These are phyloP conservation scores for Pestalotiopsis sp. DNA, from an alignment of 2,329 filamentous ascomycete species.

Conservation along the genomic window DNA sequence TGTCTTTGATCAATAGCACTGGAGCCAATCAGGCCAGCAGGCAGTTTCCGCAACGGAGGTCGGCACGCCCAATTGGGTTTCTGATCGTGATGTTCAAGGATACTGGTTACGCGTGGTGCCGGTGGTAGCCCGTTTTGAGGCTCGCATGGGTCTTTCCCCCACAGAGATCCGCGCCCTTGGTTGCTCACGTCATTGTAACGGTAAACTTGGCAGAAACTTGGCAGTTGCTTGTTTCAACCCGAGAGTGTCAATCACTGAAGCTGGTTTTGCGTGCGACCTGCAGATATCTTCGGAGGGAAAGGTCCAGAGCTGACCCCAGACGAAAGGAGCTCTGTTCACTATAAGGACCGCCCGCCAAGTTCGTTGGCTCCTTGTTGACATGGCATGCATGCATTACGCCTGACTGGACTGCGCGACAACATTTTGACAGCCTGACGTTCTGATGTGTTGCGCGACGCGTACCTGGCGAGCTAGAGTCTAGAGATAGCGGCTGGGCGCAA, in stretches of 20 bases:
- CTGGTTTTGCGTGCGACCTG: background rate
- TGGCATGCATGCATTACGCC: no score
- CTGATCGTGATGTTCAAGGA: conserved; percentile 6
- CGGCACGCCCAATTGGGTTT: background rate
- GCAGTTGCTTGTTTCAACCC: conserved; percentile 11
- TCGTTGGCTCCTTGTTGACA: background rate
- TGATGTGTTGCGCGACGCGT: no score
- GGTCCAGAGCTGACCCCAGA: background rate
- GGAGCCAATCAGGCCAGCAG: background rate
- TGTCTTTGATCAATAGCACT: background rate
- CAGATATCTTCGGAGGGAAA: background rate
- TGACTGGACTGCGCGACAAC: no score
- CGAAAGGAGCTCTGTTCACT: no score
- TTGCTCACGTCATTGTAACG: conserved; percentile 6
- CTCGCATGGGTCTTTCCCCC: background rate
- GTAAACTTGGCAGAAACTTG: conserved; percentile 12
- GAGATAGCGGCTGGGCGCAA: no score
- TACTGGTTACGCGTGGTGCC: conserved; percentile 2
- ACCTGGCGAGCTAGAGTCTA: no score
- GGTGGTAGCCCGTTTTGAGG: background rate
- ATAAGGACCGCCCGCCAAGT: no score
- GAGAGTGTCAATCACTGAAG: background rate
- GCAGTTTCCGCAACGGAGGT: background rate
- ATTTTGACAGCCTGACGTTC: no score
- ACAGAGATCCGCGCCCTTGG: background rate